Evolutionary conservation across 179 eudicot species (phyloP), one percentile per base, ranked within the genome.

Genomic region (Carnegiea gigantea): DNA sequence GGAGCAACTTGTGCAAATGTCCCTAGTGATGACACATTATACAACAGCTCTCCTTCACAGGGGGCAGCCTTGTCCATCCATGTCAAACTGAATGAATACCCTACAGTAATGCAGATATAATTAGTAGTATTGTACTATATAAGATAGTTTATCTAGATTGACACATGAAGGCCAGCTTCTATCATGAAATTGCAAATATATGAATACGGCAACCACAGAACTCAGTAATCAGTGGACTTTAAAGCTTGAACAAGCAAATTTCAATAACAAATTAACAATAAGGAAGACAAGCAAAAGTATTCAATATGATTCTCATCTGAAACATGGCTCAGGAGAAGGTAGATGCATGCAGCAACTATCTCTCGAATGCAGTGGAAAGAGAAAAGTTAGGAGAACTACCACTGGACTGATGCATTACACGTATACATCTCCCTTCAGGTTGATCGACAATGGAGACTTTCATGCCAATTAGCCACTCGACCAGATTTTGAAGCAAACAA

Each of bases 71-170:
- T 88, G 62, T 86, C 82, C 79, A 87, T 71, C 92, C 91, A 92
- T 59, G 91, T 88, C 88, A 95, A 83, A 78, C 87, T 86, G 81
- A 95, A 95, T 10, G 99, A 88, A 83, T 91, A 95, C 48, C 99
- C 99, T 95, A 89, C 81, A 79, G 76, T 43, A 49, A 54, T 20
- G 28, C 60, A 26, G 71, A 72, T 12, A 49, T 59, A 53, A 44
- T 60, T 9, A 14, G 13, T 10, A 70, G 48, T 48, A n/a, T 4
- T 60, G 65, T 40, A 21, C 65, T 18, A 24, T 9, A 68, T 44
- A 78, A 44, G 8, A 8, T 73, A 43, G 33, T 23, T 73, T 57
- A 57, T 57, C 62, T 73, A 67, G 71, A 26, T 10, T 67, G 71
- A 67, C 20, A 28, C 11, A 21, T 9, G 30, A 43, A 23, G 13